Evolutionary conservation across 768 basidiomycete species (phyloP).

Genomic region (Dioszegia crocea): DNA sequence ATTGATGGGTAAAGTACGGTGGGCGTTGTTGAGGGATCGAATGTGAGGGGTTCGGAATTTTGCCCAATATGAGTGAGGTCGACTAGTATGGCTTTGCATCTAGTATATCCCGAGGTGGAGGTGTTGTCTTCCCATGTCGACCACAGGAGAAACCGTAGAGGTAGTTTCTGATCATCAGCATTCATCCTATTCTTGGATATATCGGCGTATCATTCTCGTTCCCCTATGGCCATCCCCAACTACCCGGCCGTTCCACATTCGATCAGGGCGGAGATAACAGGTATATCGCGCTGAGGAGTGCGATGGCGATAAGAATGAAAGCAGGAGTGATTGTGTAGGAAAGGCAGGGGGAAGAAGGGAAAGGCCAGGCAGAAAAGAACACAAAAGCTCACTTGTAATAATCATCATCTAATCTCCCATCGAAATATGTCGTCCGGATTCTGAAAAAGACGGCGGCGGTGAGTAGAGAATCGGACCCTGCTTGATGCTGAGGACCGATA

Average conservation of each 20-base stretch:
- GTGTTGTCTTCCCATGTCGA: slow-evolving; percentile 25
- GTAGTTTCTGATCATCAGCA: slow-evolving; percentile 28
- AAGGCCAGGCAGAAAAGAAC: too few relatives aligned
- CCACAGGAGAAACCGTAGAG: slow-evolving; percentile 44
- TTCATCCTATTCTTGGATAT: background rate
- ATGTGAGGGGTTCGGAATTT: too few relatives aligned
- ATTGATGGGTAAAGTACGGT: too few relatives aligned
- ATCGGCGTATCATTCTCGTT: background rate
- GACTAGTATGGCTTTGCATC: slow-evolving; percentile 6
- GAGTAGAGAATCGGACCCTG: slow-evolving; percentile 92
- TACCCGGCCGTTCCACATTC: too few relatives aligned
- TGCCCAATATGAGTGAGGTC: too few relatives aligned
- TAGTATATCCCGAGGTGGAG: slow-evolving; percentile 7
- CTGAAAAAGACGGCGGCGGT: slow-evolving; percentile 95
- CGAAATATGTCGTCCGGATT: slow-evolving; percentile 87
- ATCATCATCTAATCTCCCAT: slow-evolving; percentile 75
- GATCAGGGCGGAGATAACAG: too few relatives aligned
- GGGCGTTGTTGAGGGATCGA: too few relatives aligned
- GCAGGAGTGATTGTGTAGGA: too few relatives aligned
- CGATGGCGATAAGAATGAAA: too few relatives aligned
- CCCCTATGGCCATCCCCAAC: too few relatives aligned
- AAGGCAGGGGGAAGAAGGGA: too few relatives aligned
- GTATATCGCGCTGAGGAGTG: too few relatives aligned
- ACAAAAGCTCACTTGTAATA: slow-evolving; percentile 45
- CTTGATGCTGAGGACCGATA: slow-evolving; percentile 87